These are phyloP conservation scores for Aspergillus incahuasiensis DNA, from an alignment of 495 filamentous ascomycete genomes.

Conservation along the genomic window DNA sequence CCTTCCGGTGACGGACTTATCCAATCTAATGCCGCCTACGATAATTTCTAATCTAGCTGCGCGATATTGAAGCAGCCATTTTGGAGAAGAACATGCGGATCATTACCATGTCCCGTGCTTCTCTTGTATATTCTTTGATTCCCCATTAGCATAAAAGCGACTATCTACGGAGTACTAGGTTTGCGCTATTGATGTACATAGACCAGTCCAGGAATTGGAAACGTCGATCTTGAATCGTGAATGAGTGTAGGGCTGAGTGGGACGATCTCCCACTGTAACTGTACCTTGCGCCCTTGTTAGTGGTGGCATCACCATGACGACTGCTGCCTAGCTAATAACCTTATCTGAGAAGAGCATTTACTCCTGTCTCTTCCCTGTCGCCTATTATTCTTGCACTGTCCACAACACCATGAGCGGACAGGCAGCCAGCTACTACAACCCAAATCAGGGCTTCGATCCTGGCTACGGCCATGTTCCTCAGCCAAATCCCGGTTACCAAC, in stretches of 20 bases:
- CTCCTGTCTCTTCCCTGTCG: neutral
- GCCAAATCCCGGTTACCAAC: slow-evolving; percentile 10
- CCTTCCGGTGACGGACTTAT: slow-evolving; percentile 27
- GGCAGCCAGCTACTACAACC: slow-evolving; percentile 39
- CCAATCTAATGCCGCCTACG: neutral
- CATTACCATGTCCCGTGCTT: neutral
- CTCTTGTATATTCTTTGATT: slow-evolving; percentile 7
- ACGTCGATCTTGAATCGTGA: neutral
- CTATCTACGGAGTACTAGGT: neutral
- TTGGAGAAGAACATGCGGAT: neutral
- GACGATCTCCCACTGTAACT: neutral
- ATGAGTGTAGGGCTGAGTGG: slow-evolving; percentile 2
- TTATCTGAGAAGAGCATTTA: neutral
- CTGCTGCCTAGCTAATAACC: neutral
- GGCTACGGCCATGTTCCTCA: slow-evolving; percentile 9
- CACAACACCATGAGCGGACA: slow-evolving; percentile 39
- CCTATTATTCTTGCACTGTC: neutral
- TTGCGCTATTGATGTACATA: neutral
- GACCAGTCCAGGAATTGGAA: neutral
- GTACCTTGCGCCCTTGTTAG: neutral
- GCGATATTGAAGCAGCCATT: neutral
- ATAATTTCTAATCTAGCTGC: slow-evolving; percentile 1
- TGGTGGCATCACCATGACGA: slow-evolving; percentile 12
- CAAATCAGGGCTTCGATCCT: slow-evolving; percentile 21
- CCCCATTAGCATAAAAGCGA: slow-evolving; percentile 4